Evolutionary conservation across 2,329 filamentous ascomycete species (phyloP).

Genomic region (Ascosphaera acerosa): DNA sequence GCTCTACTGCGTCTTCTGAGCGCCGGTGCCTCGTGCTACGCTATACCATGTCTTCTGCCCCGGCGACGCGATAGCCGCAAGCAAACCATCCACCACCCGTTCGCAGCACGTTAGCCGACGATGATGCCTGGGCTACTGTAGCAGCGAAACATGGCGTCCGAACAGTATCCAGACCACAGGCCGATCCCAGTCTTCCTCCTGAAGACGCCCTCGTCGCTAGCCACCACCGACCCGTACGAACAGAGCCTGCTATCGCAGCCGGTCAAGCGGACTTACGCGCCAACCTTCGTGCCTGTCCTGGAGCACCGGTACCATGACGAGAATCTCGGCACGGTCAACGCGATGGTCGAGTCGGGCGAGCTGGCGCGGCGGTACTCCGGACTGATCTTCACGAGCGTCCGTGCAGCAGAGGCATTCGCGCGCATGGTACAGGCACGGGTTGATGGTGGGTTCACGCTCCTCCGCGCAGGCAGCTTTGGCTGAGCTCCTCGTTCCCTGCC

Average conservation of each 20-base stretch:
- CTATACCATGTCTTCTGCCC: no score
- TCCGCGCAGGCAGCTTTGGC: no score
- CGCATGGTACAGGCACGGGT: conserved; percentile 12
- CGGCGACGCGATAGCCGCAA: no score
- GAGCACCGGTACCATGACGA: conserved; percentile 17
- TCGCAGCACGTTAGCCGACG: no score
- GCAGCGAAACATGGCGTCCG: no score
- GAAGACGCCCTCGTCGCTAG: conserved; percentile 21
- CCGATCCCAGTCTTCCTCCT: conserved; percentile 21
- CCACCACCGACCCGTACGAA: conserved; percentile 21
- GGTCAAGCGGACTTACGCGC: conserved; percentile 9
- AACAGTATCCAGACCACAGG: no score
- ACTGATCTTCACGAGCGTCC: conserved; percentile 25
- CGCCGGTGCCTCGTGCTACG: no score
- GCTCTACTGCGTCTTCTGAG: no score
- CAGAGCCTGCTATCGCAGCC: conserved; percentile 7
- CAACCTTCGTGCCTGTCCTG: conserved; percentile 22
- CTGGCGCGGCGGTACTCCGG: conserved; percentile 18
- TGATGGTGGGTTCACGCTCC: conserved; percentile 7
- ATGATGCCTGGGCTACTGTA: no score
- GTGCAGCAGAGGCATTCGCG: conserved; percentile 23
- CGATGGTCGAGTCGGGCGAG: conserved; percentile 13
- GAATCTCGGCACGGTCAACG: conserved; percentile 14
- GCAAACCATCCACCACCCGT: no score
- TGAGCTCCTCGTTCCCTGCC: no score